Percentiles rank a stretch among this genome's conserved stretches.
Conservation (phyloP, 495 filamentous ascomycete species). For the Penicillium bovifimosum region DNA sequence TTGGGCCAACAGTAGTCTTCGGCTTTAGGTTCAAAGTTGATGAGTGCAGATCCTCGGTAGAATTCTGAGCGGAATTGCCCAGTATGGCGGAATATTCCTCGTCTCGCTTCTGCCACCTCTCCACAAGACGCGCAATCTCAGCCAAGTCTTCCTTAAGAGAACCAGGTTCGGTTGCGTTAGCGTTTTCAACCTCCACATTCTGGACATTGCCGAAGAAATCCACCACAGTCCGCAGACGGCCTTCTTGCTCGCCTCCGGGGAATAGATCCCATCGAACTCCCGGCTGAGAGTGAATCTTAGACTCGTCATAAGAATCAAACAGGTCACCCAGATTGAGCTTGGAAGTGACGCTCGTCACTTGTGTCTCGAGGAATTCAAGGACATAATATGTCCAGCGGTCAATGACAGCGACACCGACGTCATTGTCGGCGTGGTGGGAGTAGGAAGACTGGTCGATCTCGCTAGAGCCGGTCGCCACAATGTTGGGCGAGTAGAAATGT, state of each 20-base stretch:
- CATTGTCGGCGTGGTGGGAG: slow-evolving; percentile 95
- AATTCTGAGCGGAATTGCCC: slow-evolving; percentile 34
- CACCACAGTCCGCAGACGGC: slow-evolving; percentile 72
- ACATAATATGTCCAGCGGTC: slow-evolving; percentile 99
- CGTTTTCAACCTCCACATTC: slow-evolving; percentile 80
- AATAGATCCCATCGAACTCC: slow-evolving; percentile 95
- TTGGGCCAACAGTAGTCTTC: slow-evolving; percentile 46
- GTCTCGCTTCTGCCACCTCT: slow-evolving; percentile 40
- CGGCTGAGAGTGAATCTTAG: slow-evolving; percentile 87
- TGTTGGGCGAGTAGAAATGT: slow-evolving; percentile 95
- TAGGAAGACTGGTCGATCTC: slow-evolving; percentile 93
- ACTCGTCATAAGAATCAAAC: slow-evolving; percentile 91
- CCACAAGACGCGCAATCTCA: slow-evolving; percentile 55
- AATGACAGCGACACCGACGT: slow-evolving; percentile 96
- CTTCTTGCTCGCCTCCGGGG: slow-evolving; percentile 66
- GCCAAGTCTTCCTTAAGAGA: slow-evolving; percentile 69
- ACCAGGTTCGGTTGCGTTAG: slow-evolving; percentile 47
- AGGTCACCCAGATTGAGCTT: slow-evolving; percentile 88
- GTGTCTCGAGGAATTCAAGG: slow-evolving; percentile 89
- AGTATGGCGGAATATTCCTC: slow-evolving; percentile 28
- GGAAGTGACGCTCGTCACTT: slow-evolving; percentile 73
- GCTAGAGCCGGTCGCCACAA: slow-evolving; percentile 90
- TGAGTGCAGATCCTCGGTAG: slow-evolving; percentile 11
- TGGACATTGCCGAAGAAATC: slow-evolving; percentile 99
- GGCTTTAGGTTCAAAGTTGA: slow-evolving; percentile 19